A percentile compares a stretch with the other conserved stretches of the same genome.
These are phyloP conservation scores for Ophiostoma angusticollis DNA, from an alignment of 2,329 filamentous ascomycete genomes.

Conservation along the genomic window DNA sequence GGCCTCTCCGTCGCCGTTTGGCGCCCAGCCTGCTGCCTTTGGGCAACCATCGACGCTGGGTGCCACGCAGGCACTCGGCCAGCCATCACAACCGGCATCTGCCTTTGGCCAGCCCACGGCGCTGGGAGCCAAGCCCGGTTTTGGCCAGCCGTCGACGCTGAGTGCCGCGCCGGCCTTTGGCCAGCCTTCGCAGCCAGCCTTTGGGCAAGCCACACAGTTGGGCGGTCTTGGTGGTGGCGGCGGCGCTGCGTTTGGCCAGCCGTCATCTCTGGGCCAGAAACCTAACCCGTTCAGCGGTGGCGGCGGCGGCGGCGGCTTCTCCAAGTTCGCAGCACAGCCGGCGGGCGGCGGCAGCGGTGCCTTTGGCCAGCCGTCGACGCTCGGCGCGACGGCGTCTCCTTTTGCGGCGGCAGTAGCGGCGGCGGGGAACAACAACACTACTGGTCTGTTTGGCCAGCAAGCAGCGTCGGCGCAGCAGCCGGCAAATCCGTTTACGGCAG, in stretches of 20 bases:
- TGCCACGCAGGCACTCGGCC: conserved; percentile 14
- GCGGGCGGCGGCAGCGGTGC: conserved; percentile 17
- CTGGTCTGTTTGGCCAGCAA: conserved; percentile 22
- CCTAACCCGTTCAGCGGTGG: conserved; percentile 21
- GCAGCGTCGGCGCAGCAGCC: background rate
- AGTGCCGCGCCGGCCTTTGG: conserved; percentile 18
- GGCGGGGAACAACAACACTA: conserved; percentile 1
- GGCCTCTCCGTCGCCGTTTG: conserved; percentile 20
- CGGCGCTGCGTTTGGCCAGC: conserved; percentile 24
- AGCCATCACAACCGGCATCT: conserved; percentile 13
- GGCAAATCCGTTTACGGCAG: conserved; percentile 1
- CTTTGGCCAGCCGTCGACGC: conserved; percentile 20
- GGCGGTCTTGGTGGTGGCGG: conserved; percentile 15
- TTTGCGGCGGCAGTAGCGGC: conserved; percentile 19
- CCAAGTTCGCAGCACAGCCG: conserved; percentile 18
- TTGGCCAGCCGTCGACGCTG: conserved; percentile 26
- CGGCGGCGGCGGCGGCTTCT: conserved; percentile 9
- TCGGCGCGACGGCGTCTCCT: conserved; percentile 19
- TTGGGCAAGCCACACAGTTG: conserved; percentile 16
- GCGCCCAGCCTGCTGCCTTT: background rate
- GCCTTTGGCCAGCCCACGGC: conserved; percentile 21
- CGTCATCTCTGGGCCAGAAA: conserved; percentile 16
- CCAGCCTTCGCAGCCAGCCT: conserved; percentile 17
- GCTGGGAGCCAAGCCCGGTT: conserved; percentile 21
- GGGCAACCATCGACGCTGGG: conserved; percentile 18